These are phyloP conservation scores for Pachyrhizus erosus DNA, from an alignment of 306 rosid species.

Conservation along the genomic window DNA sequence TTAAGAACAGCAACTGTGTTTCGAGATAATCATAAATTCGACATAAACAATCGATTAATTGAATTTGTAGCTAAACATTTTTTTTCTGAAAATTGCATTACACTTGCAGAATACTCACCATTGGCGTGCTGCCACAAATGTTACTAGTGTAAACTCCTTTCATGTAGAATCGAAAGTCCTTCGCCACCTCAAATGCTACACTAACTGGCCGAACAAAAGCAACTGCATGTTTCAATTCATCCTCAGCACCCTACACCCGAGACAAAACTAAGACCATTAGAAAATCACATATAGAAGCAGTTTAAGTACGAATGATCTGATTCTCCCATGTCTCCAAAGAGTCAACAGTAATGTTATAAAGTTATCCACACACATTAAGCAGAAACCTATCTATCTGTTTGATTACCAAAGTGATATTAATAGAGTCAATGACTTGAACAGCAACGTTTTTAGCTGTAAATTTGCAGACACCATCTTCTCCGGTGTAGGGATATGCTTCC, in stretches of 20 bases:
- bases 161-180: constrained; percentile 63
- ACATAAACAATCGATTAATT: constrained; percentile 5
- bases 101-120: constrained; percentile 56
- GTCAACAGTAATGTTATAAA: constrained; percentile 21
- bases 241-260: constrained; percentile 82
- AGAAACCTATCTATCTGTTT: constrained; percentile 14
- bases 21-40: not conserved
- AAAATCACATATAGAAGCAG: constrained; percentile 4
- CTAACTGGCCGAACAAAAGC: constrained; percentile 91
- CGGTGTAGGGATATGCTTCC: constrained; percentile 86
- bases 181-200: constrained; percentile 80
- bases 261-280: constrained; percentile 15
- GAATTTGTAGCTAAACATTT: constrained; percentile 9
- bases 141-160: constrained; percentile 81
- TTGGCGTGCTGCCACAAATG: constrained; percentile 70
- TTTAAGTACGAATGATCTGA: constrained; percentile 11
- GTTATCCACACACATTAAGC: constrained; percentile 5
- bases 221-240: constrained; percentile 90
- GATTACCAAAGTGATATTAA: constrained; percentile 84
- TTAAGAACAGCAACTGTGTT: not conserved
- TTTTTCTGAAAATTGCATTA: not conserved
- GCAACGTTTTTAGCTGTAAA: constrained; percentile 72
- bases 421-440: constrained; percentile 65
- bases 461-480: constrained; percentile 61
- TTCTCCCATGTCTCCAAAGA: constrained; percentile 30